phyloP scores from a whole-genome alignment of 345 rosid genomes.

The Excoecaria cochinchinensis region DNA sequence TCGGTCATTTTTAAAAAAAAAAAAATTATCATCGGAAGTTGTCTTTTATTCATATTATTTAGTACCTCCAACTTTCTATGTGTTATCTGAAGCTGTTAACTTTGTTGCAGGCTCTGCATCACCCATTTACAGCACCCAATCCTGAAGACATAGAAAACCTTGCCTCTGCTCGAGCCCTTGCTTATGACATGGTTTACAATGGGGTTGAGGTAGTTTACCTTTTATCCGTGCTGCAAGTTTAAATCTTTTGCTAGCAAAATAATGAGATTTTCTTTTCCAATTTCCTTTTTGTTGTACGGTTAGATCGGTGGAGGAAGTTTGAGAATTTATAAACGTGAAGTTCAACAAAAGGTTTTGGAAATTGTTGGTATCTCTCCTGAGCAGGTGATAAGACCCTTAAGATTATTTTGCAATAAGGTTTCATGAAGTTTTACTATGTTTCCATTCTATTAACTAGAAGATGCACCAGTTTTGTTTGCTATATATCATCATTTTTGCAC shows the following conservation, averaged over 20 bases:
- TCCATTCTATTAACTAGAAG: not conserved
- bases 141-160: slow-evolving; percentile 86
- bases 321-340: slow-evolving; percentile 83
- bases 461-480: not conserved
- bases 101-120: slow-evolving; percentile 77
- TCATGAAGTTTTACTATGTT: not conserved
- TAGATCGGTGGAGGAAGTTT: slow-evolving; percentile 99
- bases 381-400: slow-evolving; percentile 47
- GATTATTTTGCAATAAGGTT: not conserved
- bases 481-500: not conserved
- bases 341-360: slow-evolving; percentile 84
- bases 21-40: not conserved
- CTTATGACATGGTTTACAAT: slow-evolving; percentile 97
- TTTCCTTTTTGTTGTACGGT: slow-evolving; percentile 16
- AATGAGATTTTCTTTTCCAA: not conserved
- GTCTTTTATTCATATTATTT: not conserved
- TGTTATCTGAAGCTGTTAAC: slow-evolving; percentile 9
- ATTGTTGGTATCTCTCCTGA: slow-evolving; percentile 74
- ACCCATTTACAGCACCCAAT: slow-evolving; percentile 94
- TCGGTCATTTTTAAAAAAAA: too few species aligned
- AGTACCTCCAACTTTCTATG: not conserved
- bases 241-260: slow-evolving; percentile 1
- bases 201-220: slow-evolving; percentile 75
- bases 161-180: slow-evolving; percentile 88
- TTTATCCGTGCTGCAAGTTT: slow-evolving; percentile 1